Evolutionary conservation across 2,329 filamentous ascomycete species (phyloP).

Genomic region (Zymoseptoria crescenta): DNA sequence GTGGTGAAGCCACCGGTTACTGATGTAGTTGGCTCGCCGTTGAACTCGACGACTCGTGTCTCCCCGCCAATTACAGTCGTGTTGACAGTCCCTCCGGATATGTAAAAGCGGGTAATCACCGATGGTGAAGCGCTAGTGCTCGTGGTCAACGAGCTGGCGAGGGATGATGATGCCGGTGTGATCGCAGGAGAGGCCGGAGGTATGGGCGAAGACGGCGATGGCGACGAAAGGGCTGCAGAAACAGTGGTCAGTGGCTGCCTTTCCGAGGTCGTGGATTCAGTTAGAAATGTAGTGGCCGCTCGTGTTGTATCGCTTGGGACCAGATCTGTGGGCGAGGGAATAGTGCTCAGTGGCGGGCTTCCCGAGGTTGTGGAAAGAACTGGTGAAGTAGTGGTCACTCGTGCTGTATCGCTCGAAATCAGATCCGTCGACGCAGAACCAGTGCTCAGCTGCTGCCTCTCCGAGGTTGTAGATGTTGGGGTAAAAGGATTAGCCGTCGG

Average conservation of each 20-base stretch:
- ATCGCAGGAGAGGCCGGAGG: no score
- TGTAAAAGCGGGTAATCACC: constrained; percentile 2
- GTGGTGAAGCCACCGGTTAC: constrained; percentile 1
- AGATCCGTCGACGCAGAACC: no score
- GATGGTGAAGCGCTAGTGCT: not conserved
- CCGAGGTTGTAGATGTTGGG: no score
- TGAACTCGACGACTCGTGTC: not conserved
- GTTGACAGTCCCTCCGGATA: not conserved
- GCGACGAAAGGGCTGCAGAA: not conserved
- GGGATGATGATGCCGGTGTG: not conserved
- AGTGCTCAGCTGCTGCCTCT: no score
- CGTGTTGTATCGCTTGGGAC: no score
- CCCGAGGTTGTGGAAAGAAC: no score
- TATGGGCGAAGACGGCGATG: not conserved
- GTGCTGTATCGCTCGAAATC: no score
- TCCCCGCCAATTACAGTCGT: not conserved
- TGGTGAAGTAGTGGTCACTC: no score
- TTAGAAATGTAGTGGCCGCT: no score
- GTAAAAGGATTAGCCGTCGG: no score
- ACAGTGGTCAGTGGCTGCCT: not conserved
- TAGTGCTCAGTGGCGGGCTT: no score
- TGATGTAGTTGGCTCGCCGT: not conserved
- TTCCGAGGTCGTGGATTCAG: not conserved
- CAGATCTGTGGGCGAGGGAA: no score
- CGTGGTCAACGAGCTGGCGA: not conserved